Base-by-base conservation (phyloP, 768 basidiomycete genomes). In the Kockovaella imperatae region DNA sequence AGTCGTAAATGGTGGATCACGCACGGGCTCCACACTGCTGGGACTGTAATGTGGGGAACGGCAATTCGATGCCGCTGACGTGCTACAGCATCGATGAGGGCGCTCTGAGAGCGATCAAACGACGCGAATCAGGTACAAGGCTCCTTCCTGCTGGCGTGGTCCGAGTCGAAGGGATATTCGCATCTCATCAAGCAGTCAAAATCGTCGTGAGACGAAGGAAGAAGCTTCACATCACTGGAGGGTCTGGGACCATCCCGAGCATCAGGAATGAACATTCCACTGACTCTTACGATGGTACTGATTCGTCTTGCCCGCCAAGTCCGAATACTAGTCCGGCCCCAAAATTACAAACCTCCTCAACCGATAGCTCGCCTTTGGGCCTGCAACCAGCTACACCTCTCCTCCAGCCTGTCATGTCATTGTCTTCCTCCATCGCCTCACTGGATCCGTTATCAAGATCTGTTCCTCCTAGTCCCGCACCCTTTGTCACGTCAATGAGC, bases 1-100 rank as follows among this genome's bases (percentile, higher is more conserved):
- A 91, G 95, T 62, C 78, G 95, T 40, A 93, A 96, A 60, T 82
- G 86, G 46, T 99, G 95, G 95, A 93, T 93, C 24, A 81, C 83
- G n/a, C 90, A 99, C 70, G 96, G 93, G 0, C 76, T 97, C 14
- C 81, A 81, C 51, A 86, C 93, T 0, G 80, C 91, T 0, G 95
- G 95, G 0, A 83, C 80, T 35, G 80, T 97, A 35, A 76, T 91
- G 52, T 63, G 26, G 56, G 64, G 35, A 17, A 23, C 6, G 15
- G 7, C 8, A 29, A 31, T 21, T 14, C 34, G 43, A 45, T 32
- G 32, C 32, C 32, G n/a, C 32, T 34, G 32, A 11, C 7, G 20
- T 42, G 24, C 14, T 10, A 23, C 29, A 62, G 62, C 64, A 84
- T 97, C 55, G 90, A 95, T 69, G 70, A 79, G 15, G 93, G 95